Conservation (phyloP, 2,329 filamentous ascomycete genomes). For the Tolypocladium cylindrosporum region DNA sequence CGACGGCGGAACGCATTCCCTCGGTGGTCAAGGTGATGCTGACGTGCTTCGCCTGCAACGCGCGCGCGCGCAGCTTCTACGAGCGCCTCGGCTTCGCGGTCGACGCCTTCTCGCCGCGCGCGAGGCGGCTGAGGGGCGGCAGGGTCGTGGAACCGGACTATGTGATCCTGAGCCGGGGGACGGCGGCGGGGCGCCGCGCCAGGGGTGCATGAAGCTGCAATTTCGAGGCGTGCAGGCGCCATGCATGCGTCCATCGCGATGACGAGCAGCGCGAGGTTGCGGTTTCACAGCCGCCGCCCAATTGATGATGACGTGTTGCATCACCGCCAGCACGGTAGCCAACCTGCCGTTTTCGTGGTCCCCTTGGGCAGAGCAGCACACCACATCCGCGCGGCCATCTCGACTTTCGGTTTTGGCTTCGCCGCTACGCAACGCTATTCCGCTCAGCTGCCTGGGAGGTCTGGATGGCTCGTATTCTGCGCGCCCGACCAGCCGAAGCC, state of each 20-base stretch:
- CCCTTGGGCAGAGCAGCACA: not conserved
- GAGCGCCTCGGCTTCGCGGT: slow-evolving; percentile 43
- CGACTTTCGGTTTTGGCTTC: not conserved
- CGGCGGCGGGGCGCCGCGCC: slow-evolving; percentile 9
- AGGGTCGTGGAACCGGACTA: slow-evolving; percentile 47
- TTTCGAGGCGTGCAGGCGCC: not conserved
- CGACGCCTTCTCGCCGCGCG: slow-evolving; percentile 45
- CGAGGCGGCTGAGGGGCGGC: slow-evolving; percentile 42
- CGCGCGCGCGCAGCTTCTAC: slow-evolving; percentile 50
- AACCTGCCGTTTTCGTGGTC: too few relatives aligned
- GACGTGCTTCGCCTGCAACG: slow-evolving; percentile 59
- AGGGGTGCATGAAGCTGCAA: not conserved
- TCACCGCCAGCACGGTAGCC: not conserved
- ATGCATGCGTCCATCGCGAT: not conserved
- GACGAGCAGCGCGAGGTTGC: not conserved
- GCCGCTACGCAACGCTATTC: not conserved
- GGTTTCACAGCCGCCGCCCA: not conserved
- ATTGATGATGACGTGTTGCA: not conserved
- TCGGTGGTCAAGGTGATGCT: slow-evolving; percentile 60
- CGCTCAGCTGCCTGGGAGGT: not conserved
- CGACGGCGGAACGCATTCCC: slow-evolving; percentile 41
- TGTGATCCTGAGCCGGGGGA: slow-evolving; percentile 45
- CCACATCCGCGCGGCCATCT: not conserved
- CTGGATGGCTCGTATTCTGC: too few relatives aligned
- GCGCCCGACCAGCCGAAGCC: not conserved